A percentile compares a stretch with the other conserved stretches of the same genome.
phyloP scores from a whole-genome alignment of 352 stramenopile species.

The Halophytophthora polymorphica region DNA sequence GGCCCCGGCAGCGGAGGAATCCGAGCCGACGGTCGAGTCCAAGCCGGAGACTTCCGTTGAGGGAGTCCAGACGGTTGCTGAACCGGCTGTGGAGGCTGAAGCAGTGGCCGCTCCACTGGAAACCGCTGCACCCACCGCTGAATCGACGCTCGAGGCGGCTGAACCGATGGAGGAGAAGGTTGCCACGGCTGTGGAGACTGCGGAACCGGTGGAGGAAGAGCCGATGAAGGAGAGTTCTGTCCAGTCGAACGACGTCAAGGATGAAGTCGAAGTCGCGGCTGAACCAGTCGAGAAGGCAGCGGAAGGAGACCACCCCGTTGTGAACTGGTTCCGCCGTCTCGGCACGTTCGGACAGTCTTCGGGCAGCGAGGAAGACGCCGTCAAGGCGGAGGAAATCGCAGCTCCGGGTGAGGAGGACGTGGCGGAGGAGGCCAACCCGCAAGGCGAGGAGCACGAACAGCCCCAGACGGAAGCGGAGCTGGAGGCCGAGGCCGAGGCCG shows the following conservation, averaged over 20 bases:
- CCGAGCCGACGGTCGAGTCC: too few relatives aligned
- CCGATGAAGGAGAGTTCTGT: background rate
- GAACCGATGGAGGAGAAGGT: background rate
- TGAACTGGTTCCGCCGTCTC: slow-evolving; percentile 32
- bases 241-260: slow-evolving; percentile 5
- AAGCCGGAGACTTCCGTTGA: too few relatives aligned
- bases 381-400: background rate
- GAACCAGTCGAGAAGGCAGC: slow-evolving; percentile 13
- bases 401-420: too few relatives aligned
- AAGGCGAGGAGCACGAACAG: slow-evolving; percentile 13
- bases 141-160: too few relatives aligned
- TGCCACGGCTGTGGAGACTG: background rate
- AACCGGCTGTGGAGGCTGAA: too few relatives aligned
- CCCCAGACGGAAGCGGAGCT: slow-evolving; percentile 14
- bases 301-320: slow-evolving; percentile 21
- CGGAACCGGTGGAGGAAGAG: slow-evolving; percentile 4
- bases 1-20: too few relatives aligned
- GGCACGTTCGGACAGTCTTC: slow-evolving; percentile 19
- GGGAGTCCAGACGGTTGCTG: too few relatives aligned
- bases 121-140: too few relatives aligned
- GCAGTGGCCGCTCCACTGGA: too few relatives aligned
- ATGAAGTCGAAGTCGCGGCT: background rate
- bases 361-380: background rate
- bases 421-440: too few relatives aligned
- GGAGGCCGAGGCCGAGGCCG: slow-evolving; percentile 10